Conservation (phyloP, 1,284 basidiomycete genomes). For the Fomitopsis palustris region DNA sequence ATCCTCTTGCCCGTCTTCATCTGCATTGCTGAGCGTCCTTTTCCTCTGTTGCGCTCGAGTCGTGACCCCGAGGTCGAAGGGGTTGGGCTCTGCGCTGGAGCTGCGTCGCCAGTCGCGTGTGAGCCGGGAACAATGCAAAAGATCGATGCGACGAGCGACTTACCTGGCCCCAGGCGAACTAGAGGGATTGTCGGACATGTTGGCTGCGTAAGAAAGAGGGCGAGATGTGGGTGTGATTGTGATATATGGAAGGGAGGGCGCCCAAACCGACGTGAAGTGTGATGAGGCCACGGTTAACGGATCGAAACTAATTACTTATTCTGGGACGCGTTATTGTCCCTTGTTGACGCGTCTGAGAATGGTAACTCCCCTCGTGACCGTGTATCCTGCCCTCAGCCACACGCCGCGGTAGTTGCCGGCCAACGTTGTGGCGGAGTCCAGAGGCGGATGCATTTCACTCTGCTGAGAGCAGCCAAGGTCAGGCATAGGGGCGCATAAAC, state of each 20-base stretch:
- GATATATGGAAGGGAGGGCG: not conserved
- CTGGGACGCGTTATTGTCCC: conserved; percentile 7
- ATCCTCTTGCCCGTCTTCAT: not conserved
- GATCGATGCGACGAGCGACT: not conserved
- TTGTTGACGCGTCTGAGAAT: not conserved
- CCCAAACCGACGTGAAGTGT: conserved; percentile 1
- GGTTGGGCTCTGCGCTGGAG: not conserved
- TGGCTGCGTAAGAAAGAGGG: not conserved
- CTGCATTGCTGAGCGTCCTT: not conserved
- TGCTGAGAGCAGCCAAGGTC: too few relatives aligned
- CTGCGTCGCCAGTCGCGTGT: not conserved
- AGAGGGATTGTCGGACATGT: conserved; percentile 1
- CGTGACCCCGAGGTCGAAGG: not conserved
- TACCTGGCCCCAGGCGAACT: not conserved
- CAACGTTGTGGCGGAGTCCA: not conserved
- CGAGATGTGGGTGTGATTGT: not conserved
- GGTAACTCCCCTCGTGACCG: conserved; percentile 2
- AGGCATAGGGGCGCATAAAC: too few relatives aligned
- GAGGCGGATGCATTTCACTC: too few relatives aligned
- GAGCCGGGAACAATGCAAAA: not conserved
- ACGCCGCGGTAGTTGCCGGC: too few relatives aligned
- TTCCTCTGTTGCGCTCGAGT: conserved; percentile 4
- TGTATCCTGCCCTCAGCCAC: not conserved
- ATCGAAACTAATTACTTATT: conserved; percentile 4
- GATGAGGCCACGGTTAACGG: not conserved